Percentiles rank a stretch among this genome's conserved stretches.
These are phyloP conservation scores for Ashbya aceris DNA, from an alignment of 1,139 yeast genomes.

Conservation along the genomic window DNA sequence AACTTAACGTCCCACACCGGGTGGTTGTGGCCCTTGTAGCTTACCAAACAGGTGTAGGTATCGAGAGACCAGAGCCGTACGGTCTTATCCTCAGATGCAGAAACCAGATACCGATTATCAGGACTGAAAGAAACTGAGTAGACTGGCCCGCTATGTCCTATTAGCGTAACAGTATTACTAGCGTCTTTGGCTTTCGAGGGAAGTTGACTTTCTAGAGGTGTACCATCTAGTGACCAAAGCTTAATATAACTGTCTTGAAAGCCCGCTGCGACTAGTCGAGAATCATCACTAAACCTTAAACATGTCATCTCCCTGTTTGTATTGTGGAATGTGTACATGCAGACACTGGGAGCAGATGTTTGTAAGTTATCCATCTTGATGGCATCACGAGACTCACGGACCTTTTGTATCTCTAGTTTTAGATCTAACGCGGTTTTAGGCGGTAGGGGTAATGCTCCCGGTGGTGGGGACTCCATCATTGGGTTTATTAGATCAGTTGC, in stretches of 20 bases:
- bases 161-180: slow-evolving; percentile 42
- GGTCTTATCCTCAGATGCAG: slow-evolving; percentile 87
- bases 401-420: slow-evolving; percentile 63
- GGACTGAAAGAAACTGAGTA: slow-evolving; percentile 88
- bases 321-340: slow-evolving; percentile 97
- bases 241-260: slow-evolving; percentile 86
- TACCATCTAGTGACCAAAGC: slow-evolving; percentile 88
- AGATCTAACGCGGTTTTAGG: slow-evolving; percentile 72
- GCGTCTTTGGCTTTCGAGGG: slow-evolving; percentile 10
- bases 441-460: slow-evolving; percentile 77
- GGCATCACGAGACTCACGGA: slow-evolving; percentile 73
- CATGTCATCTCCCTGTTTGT: slow-evolving; percentile 82
- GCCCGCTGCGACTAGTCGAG: slow-evolving; percentile 85
- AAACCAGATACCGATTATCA: slow-evolving; percentile 70
- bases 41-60: slow-evolving; percentile 77
- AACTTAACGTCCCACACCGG: slow-evolving; percentile 97
- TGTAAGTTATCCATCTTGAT: slow-evolving; percentile 58
- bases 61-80: slow-evolving; percentile 92
- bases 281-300: slow-evolving; percentile 77
- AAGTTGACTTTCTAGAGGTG: slow-evolving; percentile 41
- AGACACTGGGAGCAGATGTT: slow-evolving; percentile 84
- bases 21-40: slow-evolving; percentile 93
- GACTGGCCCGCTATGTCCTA: slow-evolving; percentile 94
- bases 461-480: slow-evolving; percentile 54
- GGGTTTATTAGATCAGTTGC: slow-evolving; percentile 20